A percentile compares a stretch with the other conserved stretches of the same genome.
phyloP scores from a whole-genome alignment of 1,284 basidiomycete genomes.

The Sporisorium iseilematis-ciliati region DNA sequence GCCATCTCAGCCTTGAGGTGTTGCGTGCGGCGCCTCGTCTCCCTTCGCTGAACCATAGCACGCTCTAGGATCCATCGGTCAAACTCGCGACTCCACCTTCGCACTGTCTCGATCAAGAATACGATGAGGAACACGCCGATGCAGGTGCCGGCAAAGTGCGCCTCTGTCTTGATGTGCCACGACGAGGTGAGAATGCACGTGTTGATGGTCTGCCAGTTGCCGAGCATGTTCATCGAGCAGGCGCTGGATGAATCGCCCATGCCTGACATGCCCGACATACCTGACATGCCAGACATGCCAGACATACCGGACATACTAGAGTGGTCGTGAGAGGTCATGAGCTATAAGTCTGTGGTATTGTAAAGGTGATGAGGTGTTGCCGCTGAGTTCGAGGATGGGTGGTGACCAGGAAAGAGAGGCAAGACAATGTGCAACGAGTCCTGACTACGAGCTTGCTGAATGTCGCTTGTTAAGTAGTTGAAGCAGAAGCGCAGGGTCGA shows the following conservation, averaged over 20 bases:
- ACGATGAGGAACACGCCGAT: constrained; percentile 62
- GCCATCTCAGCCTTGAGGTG: constrained; percentile 42
- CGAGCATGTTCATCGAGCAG: constrained; percentile 53
- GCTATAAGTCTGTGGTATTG: background rate
- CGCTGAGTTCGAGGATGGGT: background rate
- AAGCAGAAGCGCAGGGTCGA: background rate
- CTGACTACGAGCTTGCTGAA: background rate
- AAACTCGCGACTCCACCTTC: constrained; percentile 59
- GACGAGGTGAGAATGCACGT: constrained; percentile 59
- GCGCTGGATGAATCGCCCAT: constrained; percentile 24
- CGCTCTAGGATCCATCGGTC: constrained; percentile 58
- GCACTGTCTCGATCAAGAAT: constrained; percentile 59
- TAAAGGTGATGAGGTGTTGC: background rate
- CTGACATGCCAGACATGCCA: constrained; percentile 32
- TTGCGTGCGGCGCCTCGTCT: constrained; percentile 27
- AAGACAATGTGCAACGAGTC: background rate
- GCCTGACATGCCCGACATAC: constrained; percentile 36
- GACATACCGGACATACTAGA: constrained; percentile 34
- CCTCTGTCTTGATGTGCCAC: constrained; percentile 56
- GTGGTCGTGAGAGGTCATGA: constrained; percentile 34
- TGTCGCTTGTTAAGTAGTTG: background rate
- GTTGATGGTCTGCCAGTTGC: constrained; percentile 55
- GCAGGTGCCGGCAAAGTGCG: constrained; percentile 62
- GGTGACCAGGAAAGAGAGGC: background rate
- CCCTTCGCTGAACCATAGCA: constrained; percentile 27